phyloP scores from a whole-genome alignment of 306 rosid genomes.

The Cucurbita maxima region DNA sequence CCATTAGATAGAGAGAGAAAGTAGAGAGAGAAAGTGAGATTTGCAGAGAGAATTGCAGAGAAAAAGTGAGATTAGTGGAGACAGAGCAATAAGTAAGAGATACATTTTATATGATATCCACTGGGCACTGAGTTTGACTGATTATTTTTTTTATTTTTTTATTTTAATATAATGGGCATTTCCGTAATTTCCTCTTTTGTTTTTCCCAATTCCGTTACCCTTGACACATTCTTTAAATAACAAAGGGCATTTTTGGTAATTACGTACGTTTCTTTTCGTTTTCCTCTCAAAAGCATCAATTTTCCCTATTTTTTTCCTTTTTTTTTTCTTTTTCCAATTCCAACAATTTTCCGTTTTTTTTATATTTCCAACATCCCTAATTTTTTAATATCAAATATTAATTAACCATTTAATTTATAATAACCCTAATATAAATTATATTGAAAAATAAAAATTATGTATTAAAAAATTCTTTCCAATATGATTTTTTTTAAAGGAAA shows the following conservation, averaged over 20 bases:
- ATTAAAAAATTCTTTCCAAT: too few species aligned
- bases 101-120: constrained; percentile 2
- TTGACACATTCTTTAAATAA: background rate
- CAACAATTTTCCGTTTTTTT: background rate
- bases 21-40: background rate
- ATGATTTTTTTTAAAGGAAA: too few species aligned
- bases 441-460: too few species aligned
- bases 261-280: background rate
- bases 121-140: background rate
- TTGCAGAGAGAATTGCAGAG: background rate
- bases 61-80: background rate
- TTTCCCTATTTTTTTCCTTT: background rate
- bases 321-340: background rate
- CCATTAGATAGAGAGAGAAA: background rate
- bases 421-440: too few species aligned
- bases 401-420: too few species aligned
- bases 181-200: background rate
- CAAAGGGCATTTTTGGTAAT: background rate
- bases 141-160: background rate
- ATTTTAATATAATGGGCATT: background rate
- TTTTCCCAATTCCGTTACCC: background rate
- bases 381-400: too few species aligned
- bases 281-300: background rate
- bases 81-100: background rate
- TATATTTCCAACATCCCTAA: background rate